phyloP scores from a whole-genome alignment of 2,329 filamentous ascomycete genomes.

The Pestalotiopsis sp. region DNA sequence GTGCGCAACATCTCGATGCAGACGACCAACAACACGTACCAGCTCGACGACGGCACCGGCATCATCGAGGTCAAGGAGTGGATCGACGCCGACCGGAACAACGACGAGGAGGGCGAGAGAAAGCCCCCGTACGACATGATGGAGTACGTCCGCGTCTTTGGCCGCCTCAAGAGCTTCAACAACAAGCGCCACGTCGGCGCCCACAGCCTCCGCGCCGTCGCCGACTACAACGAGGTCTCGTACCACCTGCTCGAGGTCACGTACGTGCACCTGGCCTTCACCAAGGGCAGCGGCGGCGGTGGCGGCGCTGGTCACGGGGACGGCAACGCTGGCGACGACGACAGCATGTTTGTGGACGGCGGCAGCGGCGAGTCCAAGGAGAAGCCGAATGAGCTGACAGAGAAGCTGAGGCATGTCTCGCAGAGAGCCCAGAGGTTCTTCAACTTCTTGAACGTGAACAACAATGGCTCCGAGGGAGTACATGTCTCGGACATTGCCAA shows the following conservation, averaged over 20 bases:
- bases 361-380: conserved; percentile 42
- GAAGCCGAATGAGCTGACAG: conserved; percentile 18
- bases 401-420: conserved; percentile 52
- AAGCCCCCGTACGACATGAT: conserved; percentile 67
- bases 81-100: conserved; percentile 65
- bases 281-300: conserved; percentile 58
- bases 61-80: conserved; percentile 89
- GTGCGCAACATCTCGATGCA: conserved; percentile 85
- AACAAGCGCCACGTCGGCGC: conserved; percentile 82
- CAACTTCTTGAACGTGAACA: conserved; percentile 65
- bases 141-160: conserved; percentile 83
- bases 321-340: conserved; percentile 39
- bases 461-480: conserved; percentile 79
- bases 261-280: conserved; percentile 83
- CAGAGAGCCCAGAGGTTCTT: conserved; percentile 70
- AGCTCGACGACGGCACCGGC: conserved; percentile 92
- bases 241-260: conserved; percentile 92
- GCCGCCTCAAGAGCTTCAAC: conserved; percentile 81
- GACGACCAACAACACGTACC: conserved; percentile 89
- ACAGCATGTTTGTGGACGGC: conserved; percentile 60
- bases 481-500: conserved; percentile 78
- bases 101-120: conserved; percentile 38
- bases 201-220: conserved; percentile 77
- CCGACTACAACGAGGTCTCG: conserved; percentile 89
- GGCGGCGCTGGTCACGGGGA: conserved; percentile 36